These are phyloP conservation scores for Trypanosoma lewisi DNA, from an alignment of 208 protist species.

Conservation along the genomic window DNA sequence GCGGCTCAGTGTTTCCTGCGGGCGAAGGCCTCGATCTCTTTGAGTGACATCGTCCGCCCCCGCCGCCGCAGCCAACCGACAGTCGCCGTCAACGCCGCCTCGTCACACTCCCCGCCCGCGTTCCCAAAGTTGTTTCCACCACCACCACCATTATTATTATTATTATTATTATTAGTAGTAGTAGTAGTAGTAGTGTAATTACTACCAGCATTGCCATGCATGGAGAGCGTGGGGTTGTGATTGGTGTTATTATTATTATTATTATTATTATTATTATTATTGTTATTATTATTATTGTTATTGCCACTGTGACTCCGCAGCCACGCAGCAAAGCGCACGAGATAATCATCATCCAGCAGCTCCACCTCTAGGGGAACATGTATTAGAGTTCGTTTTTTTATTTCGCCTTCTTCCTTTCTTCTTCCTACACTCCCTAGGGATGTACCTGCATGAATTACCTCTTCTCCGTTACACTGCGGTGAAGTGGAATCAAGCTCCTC, in stretches of 20 bases:
- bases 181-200: conserved; percentile 2
- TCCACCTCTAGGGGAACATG: conserved; percentile 50
- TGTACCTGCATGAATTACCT: too few relatives aligned
- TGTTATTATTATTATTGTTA: not conserved
- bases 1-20: conserved; percentile 17
- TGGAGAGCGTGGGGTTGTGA: too few relatives aligned
- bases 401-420: not conserved
- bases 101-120: conserved; percentile 16
- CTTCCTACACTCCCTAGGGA: too few relatives aligned
- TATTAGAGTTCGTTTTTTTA: not conserved
- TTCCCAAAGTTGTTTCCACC: not conserved
- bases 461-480: not conserved
- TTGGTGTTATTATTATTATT: not conserved
- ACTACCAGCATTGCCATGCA: not conserved
- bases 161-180: not conserved
- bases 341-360: conserved; percentile 54
- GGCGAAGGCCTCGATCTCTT: conserved; percentile 31
- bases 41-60: conserved; percentile 31
- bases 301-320: conserved; percentile 25
- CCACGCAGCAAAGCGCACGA: conserved; percentile 52
- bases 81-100: conserved; percentile 26
- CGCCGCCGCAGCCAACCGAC: conserved; percentile 24
- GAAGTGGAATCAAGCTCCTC: not conserved
- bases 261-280: not conserved
- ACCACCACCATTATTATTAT: not conserved